Conservation (phyloP, 2,329 filamentous ascomycete genomes). For the Talaromyces amestolkiae region DNA sequence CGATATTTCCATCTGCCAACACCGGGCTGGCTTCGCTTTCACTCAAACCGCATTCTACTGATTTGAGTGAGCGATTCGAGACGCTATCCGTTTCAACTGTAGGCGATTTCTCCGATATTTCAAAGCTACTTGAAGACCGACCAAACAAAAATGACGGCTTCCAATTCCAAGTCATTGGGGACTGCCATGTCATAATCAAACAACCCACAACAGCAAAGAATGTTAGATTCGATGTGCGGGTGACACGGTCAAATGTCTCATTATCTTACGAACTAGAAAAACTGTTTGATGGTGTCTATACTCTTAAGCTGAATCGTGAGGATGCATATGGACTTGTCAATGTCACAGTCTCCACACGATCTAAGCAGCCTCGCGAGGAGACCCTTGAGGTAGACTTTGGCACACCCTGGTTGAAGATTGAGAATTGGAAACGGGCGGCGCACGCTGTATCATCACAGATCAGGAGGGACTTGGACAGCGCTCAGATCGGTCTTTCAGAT, state of each 20-base stretch:
- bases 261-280: conserved; percentile 49
- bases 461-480: conserved; percentile 35
- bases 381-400: conserved; percentile 44
- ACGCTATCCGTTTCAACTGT: conserved; percentile 23
- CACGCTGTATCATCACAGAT: conserved; percentile 36
- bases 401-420: conserved; percentile 48
- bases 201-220: conserved; percentile 49
- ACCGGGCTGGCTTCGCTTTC: conserved; percentile 28
- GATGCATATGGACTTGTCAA: conserved; percentile 51
- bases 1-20: conserved; percentile 24
- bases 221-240: conserved; percentile 49
- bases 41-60: conserved; percentile 22
- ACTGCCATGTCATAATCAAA: conserved; percentile 54
- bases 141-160: conserved; percentile 42
- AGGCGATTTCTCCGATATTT: conserved; percentile 28
- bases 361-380: conserved; percentile 36
- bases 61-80: conserved; percentile 20
- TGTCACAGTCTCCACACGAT: conserved; percentile 45
- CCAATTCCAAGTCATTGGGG: conserved; percentile 54
- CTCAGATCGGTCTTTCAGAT: conserved; percentile 39
- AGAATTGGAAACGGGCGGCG: conserved; percentile 46
- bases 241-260: conserved; percentile 43
- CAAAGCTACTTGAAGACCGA: conserved; percentile 24
- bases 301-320: conserved; percentile 49
- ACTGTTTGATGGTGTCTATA: conserved; percentile 55